phyloP scores from a whole-genome alignment of 257 asterid genomes.

The Linaria vulgaris region DNA sequence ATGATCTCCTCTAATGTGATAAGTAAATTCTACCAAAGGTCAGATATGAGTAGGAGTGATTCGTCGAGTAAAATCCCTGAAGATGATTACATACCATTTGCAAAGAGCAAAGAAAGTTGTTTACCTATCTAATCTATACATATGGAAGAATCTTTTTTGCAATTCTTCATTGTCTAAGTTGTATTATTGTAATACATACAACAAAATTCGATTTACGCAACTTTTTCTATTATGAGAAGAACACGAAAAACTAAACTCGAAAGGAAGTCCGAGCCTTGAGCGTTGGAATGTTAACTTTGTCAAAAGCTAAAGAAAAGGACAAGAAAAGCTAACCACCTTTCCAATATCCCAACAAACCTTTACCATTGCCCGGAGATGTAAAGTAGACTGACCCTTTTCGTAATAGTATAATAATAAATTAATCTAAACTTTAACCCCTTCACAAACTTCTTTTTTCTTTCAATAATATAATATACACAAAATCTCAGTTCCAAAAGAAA shows the following conservation, averaged over 20 bases:
- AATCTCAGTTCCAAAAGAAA: no score
- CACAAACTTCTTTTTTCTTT: no score
- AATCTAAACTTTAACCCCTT: no score
- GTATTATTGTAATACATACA: neutral
- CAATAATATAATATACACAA: no score
- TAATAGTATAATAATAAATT: no score
- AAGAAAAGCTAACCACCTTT: conserved; percentile 42
- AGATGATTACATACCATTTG: neutral
- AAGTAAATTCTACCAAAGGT: neutral
- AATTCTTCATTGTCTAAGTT: neutral
- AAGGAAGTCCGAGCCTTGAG: neutral
- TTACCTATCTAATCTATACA: neutral
- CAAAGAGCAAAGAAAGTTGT: neutral
- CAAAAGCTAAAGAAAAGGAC: conserved; percentile 57
- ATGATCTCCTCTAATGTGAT: neutral
- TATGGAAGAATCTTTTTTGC: no score
- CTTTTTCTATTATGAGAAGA: neutral
- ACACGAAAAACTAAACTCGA: neutral
- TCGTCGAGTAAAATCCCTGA: neutral
- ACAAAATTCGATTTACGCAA: neutral
- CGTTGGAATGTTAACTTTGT: conserved; percentile 39
- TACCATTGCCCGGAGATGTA: no score
- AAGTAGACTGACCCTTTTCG: no score
- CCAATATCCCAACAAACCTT: conserved; percentile 37
- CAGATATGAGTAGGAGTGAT: neutral